Evolutionary conservation across 768 basidiomycete genomes (phyloP).

Genomic region (Tylopilus vinaceipallidus): DNA sequence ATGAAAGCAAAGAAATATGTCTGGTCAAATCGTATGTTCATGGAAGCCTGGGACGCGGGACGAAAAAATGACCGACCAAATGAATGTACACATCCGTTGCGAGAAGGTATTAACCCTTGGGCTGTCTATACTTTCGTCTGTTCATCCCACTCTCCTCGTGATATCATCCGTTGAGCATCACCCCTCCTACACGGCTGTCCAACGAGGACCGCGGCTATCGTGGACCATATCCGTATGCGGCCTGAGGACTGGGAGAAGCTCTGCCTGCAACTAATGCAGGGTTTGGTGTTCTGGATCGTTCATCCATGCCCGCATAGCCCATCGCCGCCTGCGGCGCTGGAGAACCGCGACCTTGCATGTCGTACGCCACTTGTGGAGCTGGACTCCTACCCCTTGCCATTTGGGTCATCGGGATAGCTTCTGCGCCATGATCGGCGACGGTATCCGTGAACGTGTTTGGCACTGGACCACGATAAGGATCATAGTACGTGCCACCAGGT

Average conservation of each 20-base stretch:
- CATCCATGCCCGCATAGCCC: slow-evolving; percentile 34
- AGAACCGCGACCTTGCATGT: slow-evolving; percentile 32
- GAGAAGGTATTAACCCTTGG: slow-evolving; percentile 16
- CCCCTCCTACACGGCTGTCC: neutral
- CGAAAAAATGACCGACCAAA: slow-evolving; percentile 24
- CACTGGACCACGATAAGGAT: slow-evolving; percentile 79
- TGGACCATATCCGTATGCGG: slow-evolving; percentile 42
- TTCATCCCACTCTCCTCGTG: slow-evolving; percentile 7
- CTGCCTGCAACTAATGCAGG: slow-evolving; percentile 30
- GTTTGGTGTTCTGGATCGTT: slow-evolving; percentile 30
- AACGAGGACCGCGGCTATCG: slow-evolving; percentile 18
- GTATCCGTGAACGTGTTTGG: slow-evolving; percentile 59
- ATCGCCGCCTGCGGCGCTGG: slow-evolving; percentile 44
- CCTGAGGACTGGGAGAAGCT: slow-evolving; percentile 46
- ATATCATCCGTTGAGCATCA: slow-evolving; percentile 10
- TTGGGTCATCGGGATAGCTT: slow-evolving; percentile 77
- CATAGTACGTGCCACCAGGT: slow-evolving; percentile 57
- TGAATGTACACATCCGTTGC: slow-evolving; percentile 23
- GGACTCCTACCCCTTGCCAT: slow-evolving; percentile 43
- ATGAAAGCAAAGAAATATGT: slow-evolving; percentile 15
- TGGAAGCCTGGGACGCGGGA: slow-evolving; percentile 1
- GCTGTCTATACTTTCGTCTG: slow-evolving; percentile 13
- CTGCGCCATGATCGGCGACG: slow-evolving; percentile 35
- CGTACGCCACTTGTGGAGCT: slow-evolving; percentile 42
- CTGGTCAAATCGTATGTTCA: slow-evolving; percentile 14